Base-by-base conservation (phyloP, 129 eudicot species). In the Centella asiatica region DNA sequence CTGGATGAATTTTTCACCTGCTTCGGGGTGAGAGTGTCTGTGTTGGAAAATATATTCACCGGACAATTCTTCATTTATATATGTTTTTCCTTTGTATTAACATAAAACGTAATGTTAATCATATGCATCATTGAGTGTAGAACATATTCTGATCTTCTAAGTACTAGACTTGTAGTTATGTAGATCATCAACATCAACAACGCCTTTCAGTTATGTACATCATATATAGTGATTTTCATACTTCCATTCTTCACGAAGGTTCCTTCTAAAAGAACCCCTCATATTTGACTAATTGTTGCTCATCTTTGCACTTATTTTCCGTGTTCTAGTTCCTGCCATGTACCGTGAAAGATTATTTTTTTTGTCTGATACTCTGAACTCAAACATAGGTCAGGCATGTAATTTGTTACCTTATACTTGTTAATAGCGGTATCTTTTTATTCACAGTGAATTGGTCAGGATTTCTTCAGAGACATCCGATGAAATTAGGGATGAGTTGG, bases 381-480 rank as follows among this genome's bases (percentile, higher is more conserved):
- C 14, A 25, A 25, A 25, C 33, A 53, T 49, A 7, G 36, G n/a
- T 53, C 17, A n/a, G n/a, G n/a, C 7, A 2, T 50, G 49, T 51
- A 20, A 46, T 53, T 29, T 28, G 31, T 28, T 65, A 37, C 18
- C 44, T 49, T 65, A 60, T 71, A 27, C 28, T 28, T 39, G 32
- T 50, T 2, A 17, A 51, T 51, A 64, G 2, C 60, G 57, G 46
- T 57, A 31, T 55, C 42, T 55, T 55, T 67, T 40, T 68, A 13
- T 73, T 57, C 44, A 55, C 80, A 93, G 94, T 61, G 82, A 76
- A 62, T 58, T 83, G 65, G 58, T 56, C 42, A 69, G 77, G 56
- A 71, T 44, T 39, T 47, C 50, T 70, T 62, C 64, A 6, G 79
- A 63, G 39, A 77, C 64, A 44, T 44, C 34, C 26, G 40, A 74